Percentiles rank a stretch among this genome's conserved stretches.
These are phyloP conservation scores for Monosporozyma siamensis DNA, from an alignment of 805 yeast species.

Conservation along the genomic window DNA sequence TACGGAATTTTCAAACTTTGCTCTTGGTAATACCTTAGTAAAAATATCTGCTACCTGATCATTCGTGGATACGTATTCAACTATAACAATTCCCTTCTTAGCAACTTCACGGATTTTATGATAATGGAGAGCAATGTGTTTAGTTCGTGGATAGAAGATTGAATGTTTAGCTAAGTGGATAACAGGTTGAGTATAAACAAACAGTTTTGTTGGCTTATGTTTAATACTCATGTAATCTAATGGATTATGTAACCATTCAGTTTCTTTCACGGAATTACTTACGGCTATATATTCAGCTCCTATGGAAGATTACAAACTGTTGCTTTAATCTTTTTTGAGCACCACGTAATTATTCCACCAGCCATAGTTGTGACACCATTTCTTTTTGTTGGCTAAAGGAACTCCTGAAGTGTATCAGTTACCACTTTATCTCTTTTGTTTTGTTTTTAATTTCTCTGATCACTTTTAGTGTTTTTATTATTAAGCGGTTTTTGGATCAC, in stretches of 20 bases:
- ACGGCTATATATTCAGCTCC: constrained; percentile 9
- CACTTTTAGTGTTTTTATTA: too few relatives aligned
- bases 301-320: constrained; percentile 8
- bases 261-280: constrained; percentile 8
- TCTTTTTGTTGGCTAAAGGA: too few relatives aligned
- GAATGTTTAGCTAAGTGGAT: constrained; percentile 5
- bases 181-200: constrained; percentile 8
- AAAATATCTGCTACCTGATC: constrained; percentile 7
- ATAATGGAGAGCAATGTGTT: constrained; percentile 7
- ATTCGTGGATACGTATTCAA: constrained; percentile 2
- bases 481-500: too few relatives aligned
- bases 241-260: constrained; percentile 1
- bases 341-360: constrained; percentile 11
- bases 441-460: too few relatives aligned
- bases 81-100: neutral
- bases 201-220: too few relatives aligned
- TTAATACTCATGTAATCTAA: too few relatives aligned
- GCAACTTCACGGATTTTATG: constrained; percentile 7
- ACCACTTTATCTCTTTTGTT: too few relatives aligned
- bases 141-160: constrained; percentile 5
- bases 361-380: constrained; percentile 5
- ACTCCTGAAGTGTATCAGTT: too few relatives aligned
- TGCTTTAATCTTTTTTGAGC: constrained; percentile 8
- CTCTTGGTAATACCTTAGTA: constrained; percentile 1
- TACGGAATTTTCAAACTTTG: too few relatives aligned